Conservation (phyloP, 371 early-diverging fungal species). For the Syncephalis fuscata region DNA sequence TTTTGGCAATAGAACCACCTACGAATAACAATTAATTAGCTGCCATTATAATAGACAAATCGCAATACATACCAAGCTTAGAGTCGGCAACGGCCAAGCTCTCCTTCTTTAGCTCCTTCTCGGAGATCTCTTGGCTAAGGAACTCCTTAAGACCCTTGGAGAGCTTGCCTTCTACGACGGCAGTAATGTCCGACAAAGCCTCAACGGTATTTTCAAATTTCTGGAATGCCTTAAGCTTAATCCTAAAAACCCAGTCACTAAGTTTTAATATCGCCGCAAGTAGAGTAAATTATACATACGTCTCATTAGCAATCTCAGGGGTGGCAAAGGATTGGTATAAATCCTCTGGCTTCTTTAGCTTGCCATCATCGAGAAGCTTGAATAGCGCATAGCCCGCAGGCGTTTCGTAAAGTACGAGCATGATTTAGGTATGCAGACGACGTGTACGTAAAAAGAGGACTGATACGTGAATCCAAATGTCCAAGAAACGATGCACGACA, state of each 20-base stretch:
- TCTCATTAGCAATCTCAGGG: conserved; percentile 58
- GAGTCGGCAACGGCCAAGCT: conserved; percentile 80
- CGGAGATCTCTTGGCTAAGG: conserved; percentile 59
- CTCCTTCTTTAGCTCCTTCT: conserved; percentile 79
- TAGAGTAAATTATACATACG: too few species aligned
- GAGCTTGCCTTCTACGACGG: conserved; percentile 86
- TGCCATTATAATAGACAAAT: not conserved
- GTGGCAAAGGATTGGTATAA: conserved; percentile 62
- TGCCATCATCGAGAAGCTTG: conserved; percentile 65
- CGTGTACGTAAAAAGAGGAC: not conserved
- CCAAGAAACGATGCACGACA: too few species aligned
- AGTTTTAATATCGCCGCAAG: conserved; percentile 2
- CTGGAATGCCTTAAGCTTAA: conserved; percentile 86
- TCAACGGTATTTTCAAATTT: conserved; percentile 96
- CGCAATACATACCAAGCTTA: conserved; percentile 62
- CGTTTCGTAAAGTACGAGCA: conserved; percentile 75
- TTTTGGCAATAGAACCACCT: conserved; percentile 77
- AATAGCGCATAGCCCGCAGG: conserved; percentile 82
- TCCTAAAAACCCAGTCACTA: conserved; percentile 31
- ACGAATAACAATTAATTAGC: conserved; percentile 2
- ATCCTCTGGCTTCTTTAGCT: conserved; percentile 54
- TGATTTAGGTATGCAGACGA: conserved; percentile 7
- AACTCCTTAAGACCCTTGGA: conserved; percentile 82
- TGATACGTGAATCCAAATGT: too few species aligned
- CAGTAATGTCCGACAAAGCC: conserved; percentile 88